These are phyloP conservation scores for Basipetospora chlamydospora DNA, from an alignment of 2,329 filamentous ascomycete genomes.

Conservation along the genomic window DNA sequence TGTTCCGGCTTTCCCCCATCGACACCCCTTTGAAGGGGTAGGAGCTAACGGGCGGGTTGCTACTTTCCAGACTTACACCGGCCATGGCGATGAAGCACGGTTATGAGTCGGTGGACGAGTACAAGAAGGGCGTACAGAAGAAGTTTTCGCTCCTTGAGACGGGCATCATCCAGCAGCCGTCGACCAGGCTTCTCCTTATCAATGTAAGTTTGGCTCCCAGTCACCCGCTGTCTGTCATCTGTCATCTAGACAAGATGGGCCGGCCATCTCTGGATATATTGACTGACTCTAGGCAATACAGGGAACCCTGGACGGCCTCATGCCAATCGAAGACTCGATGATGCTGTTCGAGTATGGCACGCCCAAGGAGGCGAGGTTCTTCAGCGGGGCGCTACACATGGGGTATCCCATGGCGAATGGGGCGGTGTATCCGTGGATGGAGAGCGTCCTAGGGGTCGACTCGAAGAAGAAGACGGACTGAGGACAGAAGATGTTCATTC, in stretches of 20 bases:
- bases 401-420: slow-evolving; percentile 48
- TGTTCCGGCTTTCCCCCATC: background rate
- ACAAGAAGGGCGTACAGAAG: slow-evolving; percentile 36
- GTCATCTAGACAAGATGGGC: too few relatives aligned
- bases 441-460: slow-evolving; percentile 31
- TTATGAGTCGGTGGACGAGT: slow-evolving; percentile 39
- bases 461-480: background rate
- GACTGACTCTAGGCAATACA: slow-evolving; percentile 16
- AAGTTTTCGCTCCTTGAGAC: slow-evolving; percentile 49
- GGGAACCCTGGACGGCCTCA: slow-evolving; percentile 48
- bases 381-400: slow-evolving; percentile 48
- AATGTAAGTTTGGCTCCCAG: slow-evolving; percentile 29
- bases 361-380: slow-evolving; percentile 50
- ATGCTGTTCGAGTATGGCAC: slow-evolving; percentile 49
- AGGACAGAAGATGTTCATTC: background rate
- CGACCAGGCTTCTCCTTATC: slow-evolving; percentile 42
- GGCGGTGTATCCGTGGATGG: slow-evolving; percentile 47
- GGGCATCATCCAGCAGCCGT: slow-evolving; percentile 40
- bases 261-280: too few relatives aligned
- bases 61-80: slow-evolving; percentile 36
- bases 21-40: background rate
- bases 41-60: background rate
- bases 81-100: slow-evolving; percentile 49
- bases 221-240: too few relatives aligned
- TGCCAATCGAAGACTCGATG: slow-evolving; percentile 54